phyloP scores from a whole-genome alignment of 805 yeast species.

The Starmerella roubikii region DNA sequence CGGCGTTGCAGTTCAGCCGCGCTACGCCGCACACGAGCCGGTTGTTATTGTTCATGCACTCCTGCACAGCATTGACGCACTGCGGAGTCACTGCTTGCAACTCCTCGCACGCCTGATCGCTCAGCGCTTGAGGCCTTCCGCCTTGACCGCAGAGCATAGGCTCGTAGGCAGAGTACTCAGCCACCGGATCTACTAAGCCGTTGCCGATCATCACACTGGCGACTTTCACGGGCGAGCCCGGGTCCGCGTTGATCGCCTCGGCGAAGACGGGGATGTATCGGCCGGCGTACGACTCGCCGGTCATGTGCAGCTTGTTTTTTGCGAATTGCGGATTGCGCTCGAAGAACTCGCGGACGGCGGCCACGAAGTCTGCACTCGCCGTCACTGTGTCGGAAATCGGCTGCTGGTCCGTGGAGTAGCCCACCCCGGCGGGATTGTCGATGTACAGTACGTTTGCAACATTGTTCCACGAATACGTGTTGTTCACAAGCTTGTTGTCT shows the following conservation, averaged over 20 bases:
- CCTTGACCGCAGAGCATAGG: constrained; percentile 93
- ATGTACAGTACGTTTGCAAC: constrained; percentile 83
- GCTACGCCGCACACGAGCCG: constrained; percentile 11
- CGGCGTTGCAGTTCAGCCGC: constrained; percentile 6
- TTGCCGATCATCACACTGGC: constrained; percentile 80
- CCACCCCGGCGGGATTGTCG: constrained; percentile 91
- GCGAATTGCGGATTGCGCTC: constrained; percentile 64
- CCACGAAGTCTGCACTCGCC: constrained; percentile 79
- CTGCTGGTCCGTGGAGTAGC: constrained; percentile 66
- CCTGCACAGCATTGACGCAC: constrained; percentile 9
- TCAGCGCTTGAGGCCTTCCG: constrained; percentile 37
- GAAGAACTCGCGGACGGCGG: constrained; percentile 72
- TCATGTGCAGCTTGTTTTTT: constrained; percentile 55
- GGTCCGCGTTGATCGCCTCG: constrained; percentile 35
- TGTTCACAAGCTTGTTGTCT: constrained; percentile 48
- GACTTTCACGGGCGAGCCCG: constrained; percentile 46
- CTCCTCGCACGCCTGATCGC: constrained; percentile 8
- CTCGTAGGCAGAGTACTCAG: constrained; percentile 64
- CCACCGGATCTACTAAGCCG: constrained; percentile 76
- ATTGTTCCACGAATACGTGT: constrained; percentile 81
- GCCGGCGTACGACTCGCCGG: constrained; percentile 92
- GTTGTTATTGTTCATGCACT: constrained; percentile 11
- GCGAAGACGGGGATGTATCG: constrained; percentile 82
- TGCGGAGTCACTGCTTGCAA: constrained; percentile 6
- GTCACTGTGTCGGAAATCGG: constrained; percentile 47